Evolutionary conservation across 176 grass and related monocot genomes (phyloP), one percentile per base, ranked within the genome.

Genomic region (Bromus sterilis): DNA sequence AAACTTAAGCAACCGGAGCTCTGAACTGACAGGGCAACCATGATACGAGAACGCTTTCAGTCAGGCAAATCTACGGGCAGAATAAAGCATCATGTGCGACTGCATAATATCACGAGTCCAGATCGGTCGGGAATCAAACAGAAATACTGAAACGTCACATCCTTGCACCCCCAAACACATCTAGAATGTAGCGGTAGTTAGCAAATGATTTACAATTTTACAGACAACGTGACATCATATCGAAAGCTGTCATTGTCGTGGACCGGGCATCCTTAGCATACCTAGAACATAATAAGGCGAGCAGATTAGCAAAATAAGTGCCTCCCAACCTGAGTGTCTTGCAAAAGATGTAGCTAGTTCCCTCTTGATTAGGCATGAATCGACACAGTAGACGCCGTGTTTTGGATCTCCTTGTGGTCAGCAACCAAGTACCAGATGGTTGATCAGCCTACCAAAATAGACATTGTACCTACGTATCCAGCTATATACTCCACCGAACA

Each of bases 361-460:
- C 23, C 7, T 70, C 37, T 56, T 70, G 57, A 59, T 63, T 69
- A 67, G 61, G 75, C 62, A 68, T 40, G 75, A 80, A 71, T 41
- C 62, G 43, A 72, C 71, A 76, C 53, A 28, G 63, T 66, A 78
- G 78, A 77, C 80, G 67, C 46, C 75, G 14, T 76, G 87, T 85
- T 89, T 81, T 71, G 72, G 69, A n/a, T n/a, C n/a, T n/a, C 39
- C 56, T 75, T 78, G 43, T 89, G 69, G 87, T 86, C 80, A 90
- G 80, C 75, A 90, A 90, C 76, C 76, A 76, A 60, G 80, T 48
- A 41, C 56, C 51, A 20, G 41, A 63, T 49, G 59, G 60, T 90
- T 87, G 84, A 90, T 86, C 88, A 68, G 68, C 70, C 79, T 86
- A 83, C 83, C 83, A 86, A 86, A 90, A 83, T 69, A 78, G 73